Evolutionary conservation across 306 rosid species (phyloP).

Genomic region (Trifolium pratense): DNA sequence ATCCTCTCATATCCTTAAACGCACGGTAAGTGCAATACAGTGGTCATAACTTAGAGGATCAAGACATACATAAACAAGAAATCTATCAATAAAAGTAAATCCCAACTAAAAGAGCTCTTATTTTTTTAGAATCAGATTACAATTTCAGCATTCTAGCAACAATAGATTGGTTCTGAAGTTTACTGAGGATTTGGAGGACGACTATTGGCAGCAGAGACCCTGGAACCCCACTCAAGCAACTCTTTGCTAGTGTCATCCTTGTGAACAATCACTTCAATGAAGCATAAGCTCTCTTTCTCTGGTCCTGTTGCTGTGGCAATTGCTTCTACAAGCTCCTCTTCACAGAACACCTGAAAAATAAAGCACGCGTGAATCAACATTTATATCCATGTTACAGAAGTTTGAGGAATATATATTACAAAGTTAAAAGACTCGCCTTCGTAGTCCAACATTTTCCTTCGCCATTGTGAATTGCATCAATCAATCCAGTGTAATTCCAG

Average conservation of each 20-base stretch:
- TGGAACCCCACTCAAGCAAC: too few species aligned
- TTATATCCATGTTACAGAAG: not conserved
- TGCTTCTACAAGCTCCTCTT: constrained; percentile 75
- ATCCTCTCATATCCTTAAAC: too few species aligned
- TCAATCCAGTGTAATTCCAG: constrained; percentile 75
- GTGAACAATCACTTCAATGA: constrained; percentile 84
- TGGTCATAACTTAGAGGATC: too few species aligned
- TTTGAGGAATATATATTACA: not conserved
- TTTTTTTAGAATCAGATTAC: too few species aligned
- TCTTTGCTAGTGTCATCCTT: constrained; percentile 60
- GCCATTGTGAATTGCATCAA: constrained; percentile 82
- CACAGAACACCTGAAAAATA: constrained; percentile 61
- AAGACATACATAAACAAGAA: too few species aligned
- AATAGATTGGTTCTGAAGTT: too few species aligned
- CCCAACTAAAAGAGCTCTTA: too few species aligned
- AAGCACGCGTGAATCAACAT: not conserved
- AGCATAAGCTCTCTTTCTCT: constrained; percentile 72
- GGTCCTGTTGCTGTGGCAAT: constrained; percentile 54
- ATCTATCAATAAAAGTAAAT: too few species aligned
- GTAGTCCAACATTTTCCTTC: constrained; percentile 89
- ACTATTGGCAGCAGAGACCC: too few species aligned
- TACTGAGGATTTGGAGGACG: too few species aligned
- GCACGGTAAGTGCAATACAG: too few species aligned
- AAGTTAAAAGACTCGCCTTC: constrained; percentile 53
- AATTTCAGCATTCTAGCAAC: too few species aligned